Percentiles rank a stretch among this genome's conserved stretches.
These are phyloP conservation scores for Aegle marmelos DNA, from an alignment of 345 rosid genomes.

Conservation along the genomic window DNA sequence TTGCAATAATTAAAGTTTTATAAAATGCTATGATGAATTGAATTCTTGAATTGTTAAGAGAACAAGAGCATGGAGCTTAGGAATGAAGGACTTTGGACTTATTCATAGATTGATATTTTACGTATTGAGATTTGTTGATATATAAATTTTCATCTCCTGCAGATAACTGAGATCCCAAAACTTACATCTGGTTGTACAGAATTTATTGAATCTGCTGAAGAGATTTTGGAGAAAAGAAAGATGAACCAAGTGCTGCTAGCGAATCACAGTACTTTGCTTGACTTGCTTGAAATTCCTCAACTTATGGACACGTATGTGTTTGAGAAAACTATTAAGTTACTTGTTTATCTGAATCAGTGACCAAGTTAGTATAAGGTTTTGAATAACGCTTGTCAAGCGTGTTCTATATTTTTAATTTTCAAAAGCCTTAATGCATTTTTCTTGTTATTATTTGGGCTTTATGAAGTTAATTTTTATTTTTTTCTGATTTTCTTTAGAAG, in stretches of 20 bases:
- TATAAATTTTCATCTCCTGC: slow-evolving; percentile 22
- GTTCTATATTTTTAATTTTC: neutral
- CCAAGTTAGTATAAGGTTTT: neutral
- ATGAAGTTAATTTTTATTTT: neutral
- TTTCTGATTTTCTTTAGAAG: neutral
- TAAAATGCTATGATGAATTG: neutral
- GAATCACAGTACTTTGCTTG: slow-evolving; percentile 89
- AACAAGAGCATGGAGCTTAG: neutral
- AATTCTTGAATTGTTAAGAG: neutral
- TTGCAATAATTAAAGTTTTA: neutral
- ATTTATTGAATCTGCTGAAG: slow-evolving; percentile 79
- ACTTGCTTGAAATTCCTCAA: slow-evolving; percentile 99
- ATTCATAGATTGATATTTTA: neutral
- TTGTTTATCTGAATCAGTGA: slow-evolving; percentile 2
- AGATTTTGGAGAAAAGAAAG: slow-evolving; percentile 90
- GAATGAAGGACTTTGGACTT: neutral
- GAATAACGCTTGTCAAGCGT: neutral
- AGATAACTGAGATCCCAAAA: slow-evolving; percentile 74
- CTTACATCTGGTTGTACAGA: slow-evolving; percentile 90
- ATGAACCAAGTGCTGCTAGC: slow-evolving; percentile 85
- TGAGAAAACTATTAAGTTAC: slow-evolving; percentile 2
- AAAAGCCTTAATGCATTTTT: neutral
- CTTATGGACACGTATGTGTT: slow-evolving; percentile 97
- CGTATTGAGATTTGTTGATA: neutral
- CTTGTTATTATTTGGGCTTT: neutral